A percentile compares a stretch with the other conserved stretches of the same genome.
Evolutionary conservation across 768 basidiomycete species (phyloP).

Genomic region (Agaricus bisporus): DNA sequence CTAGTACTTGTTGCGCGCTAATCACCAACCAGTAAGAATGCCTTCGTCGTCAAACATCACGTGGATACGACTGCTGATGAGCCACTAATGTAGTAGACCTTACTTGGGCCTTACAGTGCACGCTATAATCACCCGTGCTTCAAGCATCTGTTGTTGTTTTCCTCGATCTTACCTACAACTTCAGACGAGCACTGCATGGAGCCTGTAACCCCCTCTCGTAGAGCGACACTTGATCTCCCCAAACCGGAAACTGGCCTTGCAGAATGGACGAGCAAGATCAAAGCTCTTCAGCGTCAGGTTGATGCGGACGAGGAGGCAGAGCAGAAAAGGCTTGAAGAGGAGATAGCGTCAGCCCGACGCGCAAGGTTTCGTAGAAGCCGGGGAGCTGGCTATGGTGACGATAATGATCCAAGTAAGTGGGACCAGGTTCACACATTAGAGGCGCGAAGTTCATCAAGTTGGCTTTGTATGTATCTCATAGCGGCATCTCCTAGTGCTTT

Average conservation of each 20-base stretch:
- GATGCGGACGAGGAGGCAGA: slow-evolving; percentile 79
- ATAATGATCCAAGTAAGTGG: slow-evolving; percentile 44
- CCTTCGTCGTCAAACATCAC: no score
- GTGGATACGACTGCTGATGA: no score
- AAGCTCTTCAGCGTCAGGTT: slow-evolving; percentile 72
- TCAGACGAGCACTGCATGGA: slow-evolving; percentile 1
- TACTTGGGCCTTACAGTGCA: no score
- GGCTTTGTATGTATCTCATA: background rate
- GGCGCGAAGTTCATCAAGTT: background rate
- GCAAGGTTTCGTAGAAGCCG: slow-evolving; percentile 45
- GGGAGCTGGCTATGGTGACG: slow-evolving; percentile 28
- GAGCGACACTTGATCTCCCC: slow-evolving; percentile 31
- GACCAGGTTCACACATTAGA: background rate
- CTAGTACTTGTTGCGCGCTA: no score
- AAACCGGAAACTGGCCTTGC: slow-evolving; percentile 63
- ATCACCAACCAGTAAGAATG: no score
- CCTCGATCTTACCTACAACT: background rate
- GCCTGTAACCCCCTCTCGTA: slow-evolving; percentile 14
- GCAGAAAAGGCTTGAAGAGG: slow-evolving; percentile 59
- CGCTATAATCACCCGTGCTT: no score
- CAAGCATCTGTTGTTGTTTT: background rate
- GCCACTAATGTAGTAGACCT: no score
- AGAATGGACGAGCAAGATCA: slow-evolving; percentile 79
- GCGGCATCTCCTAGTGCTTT: slow-evolving; percentile 1
- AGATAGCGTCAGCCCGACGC: slow-evolving; percentile 50